Base-by-base conservation (phyloP, 2,329 filamentous ascomycete genomes). In the Pseudocercospora vitis region DNA sequence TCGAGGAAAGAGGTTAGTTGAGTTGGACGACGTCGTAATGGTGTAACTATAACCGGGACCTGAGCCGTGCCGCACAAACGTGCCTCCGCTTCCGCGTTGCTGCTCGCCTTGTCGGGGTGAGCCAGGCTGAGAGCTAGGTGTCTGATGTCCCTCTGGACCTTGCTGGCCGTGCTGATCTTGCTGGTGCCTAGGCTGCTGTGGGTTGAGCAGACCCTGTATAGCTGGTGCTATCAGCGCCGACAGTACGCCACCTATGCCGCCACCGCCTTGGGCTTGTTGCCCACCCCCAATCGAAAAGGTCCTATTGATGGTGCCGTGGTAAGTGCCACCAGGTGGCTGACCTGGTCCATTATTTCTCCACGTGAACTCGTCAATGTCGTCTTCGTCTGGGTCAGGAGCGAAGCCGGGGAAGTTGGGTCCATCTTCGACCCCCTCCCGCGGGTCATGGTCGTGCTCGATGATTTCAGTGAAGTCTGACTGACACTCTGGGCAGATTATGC, bases 391-490 rank as follows among this genome's bases (percentile, higher is more conserved):
- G 52, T 79, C 76, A 31, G 77, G 75, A 28, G 70, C 70, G 32
- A 29, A 49, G 48, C 44, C 48, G 24, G 19, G 26, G 11, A 48
- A 18, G 11, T 46, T 33, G 3, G 19, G 32, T 7, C 14, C 24
- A 46, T 48, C 26, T 12, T 26, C 31, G 9, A 31, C 32, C 21
- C 69, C 66, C 32, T 73, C 70, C 57, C 87, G 80, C 7, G 87
- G 87, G 61, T 91, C 87, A 62, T 83, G 83, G 2, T 81, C 78
- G 7, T 70, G 65, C 61, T 78, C 76, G 45, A 79, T 76, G 64
- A 97, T 90, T 74, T 99, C 91, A 12, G 84, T 89, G 61, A 89
- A 85, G 16, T 95, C 89, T 31, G 84, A 84, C 3, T 79, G 69
- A 69, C 94, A 99, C n/a, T 75, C 71, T 12, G 91, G 90, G 68